Evolutionary conservation across 1,284 basidiomycete genomes (phyloP).

Genomic region (Boletus smithii): DNA sequence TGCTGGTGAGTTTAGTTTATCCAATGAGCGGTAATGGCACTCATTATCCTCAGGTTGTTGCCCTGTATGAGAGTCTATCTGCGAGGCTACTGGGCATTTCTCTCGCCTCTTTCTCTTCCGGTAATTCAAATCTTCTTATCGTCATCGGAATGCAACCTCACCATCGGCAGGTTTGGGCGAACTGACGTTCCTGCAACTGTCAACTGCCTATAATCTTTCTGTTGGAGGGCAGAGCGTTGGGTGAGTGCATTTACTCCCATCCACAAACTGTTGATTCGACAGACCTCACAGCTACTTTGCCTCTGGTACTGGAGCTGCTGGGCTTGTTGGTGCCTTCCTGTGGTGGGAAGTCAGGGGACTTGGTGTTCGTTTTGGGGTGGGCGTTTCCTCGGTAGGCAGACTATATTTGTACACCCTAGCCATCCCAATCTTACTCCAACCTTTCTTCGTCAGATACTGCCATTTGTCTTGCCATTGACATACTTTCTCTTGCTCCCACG

Average conservation of each 20-base stretch:
- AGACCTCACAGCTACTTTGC: slow-evolving; percentile 67
- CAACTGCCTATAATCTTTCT: slow-evolving; percentile 76
- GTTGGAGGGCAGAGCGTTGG: slow-evolving; percentile 70
- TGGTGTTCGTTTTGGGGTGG: slow-evolving; percentile 82
- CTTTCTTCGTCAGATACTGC: slow-evolving; percentile 57
- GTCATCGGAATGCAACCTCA: slow-evolving; percentile 6
- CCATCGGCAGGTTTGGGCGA: slow-evolving; percentile 74
- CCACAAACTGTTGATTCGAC: background rate
- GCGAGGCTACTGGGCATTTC: slow-evolving; percentile 84
- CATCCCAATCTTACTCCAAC: slow-evolving; percentile 1
- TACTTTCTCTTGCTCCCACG: slow-evolving; percentile 76
- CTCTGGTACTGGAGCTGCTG: slow-evolving; percentile 92
- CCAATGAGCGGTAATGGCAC: background rate
- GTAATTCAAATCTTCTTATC: slow-evolving; percentile 36
- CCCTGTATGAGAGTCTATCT: slow-evolving; percentile 64
- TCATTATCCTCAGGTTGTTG: slow-evolving; percentile 62
- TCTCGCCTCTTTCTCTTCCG: slow-evolving; percentile 88
- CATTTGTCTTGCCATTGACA: slow-evolving; percentile 69
- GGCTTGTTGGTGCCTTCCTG: slow-evolving; percentile 85
- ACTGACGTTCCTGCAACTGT: slow-evolving; percentile 90
- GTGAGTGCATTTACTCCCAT: slow-evolving; percentile 37
- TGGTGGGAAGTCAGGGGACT: slow-evolving; percentile 93
- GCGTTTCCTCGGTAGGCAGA: slow-evolving; percentile 66
- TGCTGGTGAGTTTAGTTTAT: slow-evolving; percentile 58
- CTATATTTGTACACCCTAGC: background rate